Percentiles rank a stretch among this genome's conserved stretches.
Conservation (phyloP, 148 eudicot species). For the Cornus kousa region DNA sequence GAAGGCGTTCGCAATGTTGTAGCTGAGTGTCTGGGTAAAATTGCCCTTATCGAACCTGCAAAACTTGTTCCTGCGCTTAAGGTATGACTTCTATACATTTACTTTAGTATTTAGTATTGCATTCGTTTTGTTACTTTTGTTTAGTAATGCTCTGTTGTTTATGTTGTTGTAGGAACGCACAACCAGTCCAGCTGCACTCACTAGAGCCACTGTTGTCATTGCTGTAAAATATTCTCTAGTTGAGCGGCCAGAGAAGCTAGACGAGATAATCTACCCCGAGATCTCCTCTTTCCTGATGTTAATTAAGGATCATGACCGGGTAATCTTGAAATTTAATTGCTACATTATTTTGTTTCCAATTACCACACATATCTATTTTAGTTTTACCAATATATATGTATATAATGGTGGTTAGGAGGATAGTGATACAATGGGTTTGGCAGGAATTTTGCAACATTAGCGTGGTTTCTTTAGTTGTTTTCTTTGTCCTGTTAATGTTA, state of each 20-base stretch:
- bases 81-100: conserved; percentile 34
- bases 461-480: not conserved
- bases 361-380: not conserved
- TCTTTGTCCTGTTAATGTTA: not conserved
- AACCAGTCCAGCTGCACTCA: conserved; percentile 79
- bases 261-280: conserved; percentile 80
- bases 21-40: conserved; percentile 96
- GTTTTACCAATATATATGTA: not conserved
- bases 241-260: conserved; percentile 93
- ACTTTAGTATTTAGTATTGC: not conserved
- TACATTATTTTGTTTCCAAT: not conserved
- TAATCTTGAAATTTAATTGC: conserved; percentile 22
- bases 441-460: not conserved
- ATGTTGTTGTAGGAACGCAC: conserved; percentile 55
- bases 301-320: conserved; percentile 92
- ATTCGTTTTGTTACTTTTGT: not conserved
- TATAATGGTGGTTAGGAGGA: not conserved
- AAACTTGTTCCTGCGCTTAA: conserved; percentile 94
- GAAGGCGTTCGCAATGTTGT: conserved; percentile 99
- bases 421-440: not conserved
- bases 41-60: conserved; percentile 87
- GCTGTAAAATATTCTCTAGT: conserved; percentile 92
- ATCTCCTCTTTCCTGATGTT: conserved; percentile 92
- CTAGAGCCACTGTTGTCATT: conserved; percentile 88
- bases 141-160: conserved; percentile 1